phyloP scores from a whole-genome alignment of 1,284 basidiomycete genomes.

The Phylloporus sp. region DNA sequence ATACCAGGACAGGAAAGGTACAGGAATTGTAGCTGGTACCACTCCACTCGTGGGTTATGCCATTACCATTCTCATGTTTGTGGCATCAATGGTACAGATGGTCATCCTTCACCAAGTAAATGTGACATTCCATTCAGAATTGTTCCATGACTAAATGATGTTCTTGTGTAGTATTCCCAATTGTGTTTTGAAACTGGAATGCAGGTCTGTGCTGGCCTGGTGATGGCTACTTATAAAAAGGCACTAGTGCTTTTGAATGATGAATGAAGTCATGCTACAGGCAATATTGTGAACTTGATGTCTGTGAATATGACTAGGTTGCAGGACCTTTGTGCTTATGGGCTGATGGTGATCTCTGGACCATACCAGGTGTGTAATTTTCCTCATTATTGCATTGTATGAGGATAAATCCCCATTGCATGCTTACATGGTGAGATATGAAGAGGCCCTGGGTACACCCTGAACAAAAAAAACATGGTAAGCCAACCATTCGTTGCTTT shows the following conservation, averaged over 20 bases:
- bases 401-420: too few relatives aligned
- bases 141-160: neutral
- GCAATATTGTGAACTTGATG: slow-evolving; percentile 96
- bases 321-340: slow-evolving; percentile 88
- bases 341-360: slow-evolving; percentile 70
- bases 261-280: slow-evolving; percentile 78
- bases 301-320: slow-evolving; percentile 85
- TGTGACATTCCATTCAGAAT: slow-evolving; percentile 4
- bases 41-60: slow-evolving; percentile 67
- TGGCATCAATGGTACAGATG: slow-evolving; percentile 77
- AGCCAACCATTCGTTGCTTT: too few relatives aligned
- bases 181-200: slow-evolving; percentile 85
- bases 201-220: slow-evolving; percentile 88
- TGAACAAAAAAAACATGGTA: too few relatives aligned
- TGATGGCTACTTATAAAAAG: slow-evolving; percentile 88
- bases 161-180: slow-evolving; percentile 73
- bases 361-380: slow-evolving; percentile 68
- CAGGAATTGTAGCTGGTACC: slow-evolving; percentile 27
- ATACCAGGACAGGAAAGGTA: slow-evolving; percentile 57
- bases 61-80: slow-evolving; percentile 82
- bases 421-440: too few relatives aligned
- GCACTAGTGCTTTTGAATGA: slow-evolving; percentile 85
- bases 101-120: slow-evolving; percentile 83
- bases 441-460: too few relatives aligned
- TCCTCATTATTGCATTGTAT: too few relatives aligned